Conservation (phyloP, 139 green algal species). For the Picochlorum sp. region DNA sequence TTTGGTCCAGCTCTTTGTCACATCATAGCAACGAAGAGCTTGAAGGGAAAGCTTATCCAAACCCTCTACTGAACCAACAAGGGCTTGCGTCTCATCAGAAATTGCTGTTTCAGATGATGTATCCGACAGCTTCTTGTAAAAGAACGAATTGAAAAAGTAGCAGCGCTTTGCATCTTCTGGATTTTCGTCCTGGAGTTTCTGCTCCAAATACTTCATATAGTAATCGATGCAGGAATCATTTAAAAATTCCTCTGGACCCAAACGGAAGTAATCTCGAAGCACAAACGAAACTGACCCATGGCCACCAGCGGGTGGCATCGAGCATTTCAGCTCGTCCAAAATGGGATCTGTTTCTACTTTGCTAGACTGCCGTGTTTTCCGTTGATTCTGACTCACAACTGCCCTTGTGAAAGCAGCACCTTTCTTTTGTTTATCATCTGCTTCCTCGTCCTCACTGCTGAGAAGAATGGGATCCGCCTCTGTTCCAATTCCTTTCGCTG, state of each 20-base stretch:
- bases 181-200: conserved; percentile 26
- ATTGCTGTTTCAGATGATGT: conserved; percentile 12
- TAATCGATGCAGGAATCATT: conserved; percentile 95
- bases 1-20: conserved; percentile 73
- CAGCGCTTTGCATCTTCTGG: conserved; percentile 46
- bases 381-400: background rate
- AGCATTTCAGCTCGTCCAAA: conserved; percentile 37
- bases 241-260: conserved; percentile 73
- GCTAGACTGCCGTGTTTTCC: background rate
- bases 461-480: conserved; percentile 4
- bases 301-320: conserved; percentile 40
- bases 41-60: conserved; percentile 1
- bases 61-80: background rate
- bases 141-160: conserved; percentile 93
- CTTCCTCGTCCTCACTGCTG: conserved; percentile 3
- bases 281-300: conserved; percentile 44
- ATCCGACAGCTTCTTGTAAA: conserved; percentile 87
- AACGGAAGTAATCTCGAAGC: conserved; percentile 53
- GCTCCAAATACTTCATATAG: conserved; percentile 49
- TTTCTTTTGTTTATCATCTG: background rate
- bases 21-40: conserved; percentile 36
- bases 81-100: background rate
- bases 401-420: background rate
- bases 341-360: background rate
- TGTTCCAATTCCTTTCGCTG: background rate